Evolutionary conservation across 1,284 basidiomycete genomes (phyloP), one percentile per base, ranked within the genome.

Genomic region (Entoloma clypeatum): DNA sequence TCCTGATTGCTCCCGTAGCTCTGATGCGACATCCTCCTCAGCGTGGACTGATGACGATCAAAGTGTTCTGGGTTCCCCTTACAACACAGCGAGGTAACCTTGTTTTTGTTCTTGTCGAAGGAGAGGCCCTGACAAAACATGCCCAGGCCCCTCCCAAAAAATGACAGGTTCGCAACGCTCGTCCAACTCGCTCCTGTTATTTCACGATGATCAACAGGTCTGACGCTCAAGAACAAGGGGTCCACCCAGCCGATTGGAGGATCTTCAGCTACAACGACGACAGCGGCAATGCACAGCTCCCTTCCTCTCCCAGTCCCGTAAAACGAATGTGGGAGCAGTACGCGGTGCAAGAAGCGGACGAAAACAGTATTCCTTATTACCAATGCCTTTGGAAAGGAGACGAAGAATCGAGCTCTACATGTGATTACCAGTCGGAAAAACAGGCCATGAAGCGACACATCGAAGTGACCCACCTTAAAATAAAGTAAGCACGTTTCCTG

Each of bases 371-470:
- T 4, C 11, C 26, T 28, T 28, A 28, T 9, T 28, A 28, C 8
- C 26, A 28, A 28, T 53, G 52, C 19, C 30, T 39, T 11, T 51
- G 50, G 44, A 23, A 35, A 10, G 43, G 43, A 26, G 46, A 40
- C 5, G 45, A 41, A n/a, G n/a, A n/a, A n/a, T n/a, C n/a, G n/a
- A n/a, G n/a, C 3, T 4, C 16, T 5, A 9, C 22, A 0, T 54
- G 53, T 29, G 17, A 25, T 23, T 54, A 53, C 30, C 25, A 33
- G 27, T 45, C 53, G 5, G 43, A 48, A 32, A 54, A 53, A 27
- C 51, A 53, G 28, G 51, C 53, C 3, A 51, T 52, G 45, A 54
- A 53, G 25, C 48, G 53, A 18, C 53, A 53, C 26, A 28, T 54
- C 14, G 51, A 54, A 41, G 42, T 49, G 16, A 51, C 45, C 19